These are phyloP conservation scores for Entomophthora muscae DNA, from an alignment of 371 early-diverging fungal species.

Conservation along the genomic window DNA sequence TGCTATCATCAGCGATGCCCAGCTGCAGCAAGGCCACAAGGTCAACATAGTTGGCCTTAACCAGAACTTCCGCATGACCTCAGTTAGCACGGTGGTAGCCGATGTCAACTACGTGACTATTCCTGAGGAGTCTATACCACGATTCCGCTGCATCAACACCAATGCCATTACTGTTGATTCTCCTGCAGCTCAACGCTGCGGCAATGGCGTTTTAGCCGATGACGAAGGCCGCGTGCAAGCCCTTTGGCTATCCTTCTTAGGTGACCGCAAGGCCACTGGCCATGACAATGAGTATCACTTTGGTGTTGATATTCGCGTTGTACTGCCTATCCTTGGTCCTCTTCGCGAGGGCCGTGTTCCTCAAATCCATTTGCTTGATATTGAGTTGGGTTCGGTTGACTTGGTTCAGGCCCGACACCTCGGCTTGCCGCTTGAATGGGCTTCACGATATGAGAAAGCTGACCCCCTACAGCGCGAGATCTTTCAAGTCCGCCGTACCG, in stretches of 20 bases:
- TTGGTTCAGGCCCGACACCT: constrained; percentile 61
- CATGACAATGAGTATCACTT: constrained; percentile 62
- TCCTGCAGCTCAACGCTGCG: constrained; percentile 62
- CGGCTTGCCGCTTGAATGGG: constrained; percentile 61
- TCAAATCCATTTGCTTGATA: not conserved
- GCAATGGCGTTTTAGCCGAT: constrained; percentile 69
- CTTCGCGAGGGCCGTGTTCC: constrained; percentile 19
- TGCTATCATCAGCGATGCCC: constrained; percentile 34
- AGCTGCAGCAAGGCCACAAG: constrained; percentile 38
- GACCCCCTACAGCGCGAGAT: constrained; percentile 47
- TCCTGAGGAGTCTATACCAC: constrained; percentile 60
- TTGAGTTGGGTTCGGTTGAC: constrained; percentile 52
- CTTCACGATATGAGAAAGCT: constrained; percentile 45
- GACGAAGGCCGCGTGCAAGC: constrained; percentile 52
- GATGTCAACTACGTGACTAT: constrained; percentile 63
- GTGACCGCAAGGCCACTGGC: constrained; percentile 45
- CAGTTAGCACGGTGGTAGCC: constrained; percentile 50
- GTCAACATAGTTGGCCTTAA: constrained; percentile 57
- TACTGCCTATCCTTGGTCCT: constrained; percentile 29
- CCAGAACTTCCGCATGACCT: constrained; percentile 57
- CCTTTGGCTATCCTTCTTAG: constrained; percentile 69
- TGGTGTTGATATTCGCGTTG: constrained; percentile 41
- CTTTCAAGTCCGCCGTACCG: constrained; percentile 49
- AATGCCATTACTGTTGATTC: constrained; percentile 79
- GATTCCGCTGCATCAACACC: constrained; percentile 59